A percentile compares a stretch with the other conserved stretches of the same genome.
These are phyloP conservation scores for Stentor coeruleus DNA, from an alignment of 73 alveolate genomes.

Conservation along the genomic window DNA sequence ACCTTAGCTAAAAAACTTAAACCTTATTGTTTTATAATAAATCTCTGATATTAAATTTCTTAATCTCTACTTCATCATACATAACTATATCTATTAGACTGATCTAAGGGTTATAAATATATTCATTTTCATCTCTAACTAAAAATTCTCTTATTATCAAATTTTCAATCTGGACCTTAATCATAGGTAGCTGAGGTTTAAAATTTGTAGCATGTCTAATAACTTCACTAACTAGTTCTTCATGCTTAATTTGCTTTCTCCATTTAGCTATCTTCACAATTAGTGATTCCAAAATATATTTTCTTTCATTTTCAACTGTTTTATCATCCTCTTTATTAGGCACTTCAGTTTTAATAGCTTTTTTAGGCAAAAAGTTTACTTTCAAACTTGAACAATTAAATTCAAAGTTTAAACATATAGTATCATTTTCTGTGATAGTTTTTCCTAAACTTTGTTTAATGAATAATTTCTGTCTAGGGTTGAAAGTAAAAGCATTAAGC, in stretches of 20 bases:
- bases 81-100: neutral
- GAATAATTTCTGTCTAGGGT: conserved; percentile 55
- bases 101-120: conserved; percentile 12
- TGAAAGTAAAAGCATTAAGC: conserved; percentile 48
- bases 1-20: neutral
- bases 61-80: neutral
- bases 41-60: neutral
- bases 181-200: conserved; percentile 81
- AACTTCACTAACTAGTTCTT: conserved; percentile 62
- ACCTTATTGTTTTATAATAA: neutral
- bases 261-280: conserved; percentile 70
- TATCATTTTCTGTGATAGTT: conserved; percentile 40
- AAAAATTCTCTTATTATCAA: conserved; percentile 70
- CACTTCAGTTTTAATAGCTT: conserved; percentile 22
- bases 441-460: conserved; percentile 42
- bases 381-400: conserved; percentile 33
- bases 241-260: conserved; percentile 58
- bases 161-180: conserved; percentile 71
- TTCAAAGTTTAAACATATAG: conserved; percentile 27
- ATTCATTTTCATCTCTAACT: conserved; percentile 69
- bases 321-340: conserved; percentile 38
- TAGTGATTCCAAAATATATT: conserved; percentile 54
- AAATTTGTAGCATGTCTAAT: conserved; percentile 62
- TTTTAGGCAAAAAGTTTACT: conserved; percentile 41
- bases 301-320: conserved; percentile 56